phyloP scores from a whole-genome alignment of 805 yeast species.

The Cyberlindnera japonica region DNA sequence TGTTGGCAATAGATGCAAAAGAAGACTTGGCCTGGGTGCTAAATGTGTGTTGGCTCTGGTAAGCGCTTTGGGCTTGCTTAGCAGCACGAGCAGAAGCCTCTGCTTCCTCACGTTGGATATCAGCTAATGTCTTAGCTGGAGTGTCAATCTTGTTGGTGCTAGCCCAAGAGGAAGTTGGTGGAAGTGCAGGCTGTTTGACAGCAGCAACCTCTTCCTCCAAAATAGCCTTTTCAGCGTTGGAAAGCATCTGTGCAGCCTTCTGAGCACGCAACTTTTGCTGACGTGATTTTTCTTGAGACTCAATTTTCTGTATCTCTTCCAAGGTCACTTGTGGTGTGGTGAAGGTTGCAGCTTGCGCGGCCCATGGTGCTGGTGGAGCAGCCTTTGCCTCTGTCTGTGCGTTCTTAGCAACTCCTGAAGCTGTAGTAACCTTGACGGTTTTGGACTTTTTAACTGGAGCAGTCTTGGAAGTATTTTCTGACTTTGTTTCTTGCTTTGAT shows the following conservation, averaged over 20 bases:
- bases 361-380: constrained; percentile 51
- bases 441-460: constrained; percentile 1
- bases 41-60: too few species aligned
- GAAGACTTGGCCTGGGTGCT: too few species aligned
- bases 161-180: constrained; percentile 40
- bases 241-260: constrained; percentile 24
- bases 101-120: constrained; percentile 58
- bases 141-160: constrained; percentile 18
- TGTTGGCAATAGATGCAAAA: constrained; percentile 24
- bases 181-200: constrained; percentile 25
- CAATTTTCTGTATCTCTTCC: constrained; percentile 45
- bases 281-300: constrained; percentile 44
- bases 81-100: constrained; percentile 30
- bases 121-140: constrained; percentile 51
- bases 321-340: constrained; percentile 41
- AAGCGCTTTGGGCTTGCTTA: too few species aligned
- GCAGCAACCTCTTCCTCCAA: constrained; percentile 13
- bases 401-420: constrained; percentile 7
- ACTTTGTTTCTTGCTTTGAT: too few species aligned
- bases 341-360: constrained; percentile 29
- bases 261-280: constrained; percentile 35
- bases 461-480: neutral
- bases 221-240: constrained; percentile 16
- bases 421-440: constrained; percentile 9
- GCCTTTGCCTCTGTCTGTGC: constrained; percentile 11